Conservation (phyloP, 176 grass and related monocot genomes). For the Thalia dealbata region DNA sequence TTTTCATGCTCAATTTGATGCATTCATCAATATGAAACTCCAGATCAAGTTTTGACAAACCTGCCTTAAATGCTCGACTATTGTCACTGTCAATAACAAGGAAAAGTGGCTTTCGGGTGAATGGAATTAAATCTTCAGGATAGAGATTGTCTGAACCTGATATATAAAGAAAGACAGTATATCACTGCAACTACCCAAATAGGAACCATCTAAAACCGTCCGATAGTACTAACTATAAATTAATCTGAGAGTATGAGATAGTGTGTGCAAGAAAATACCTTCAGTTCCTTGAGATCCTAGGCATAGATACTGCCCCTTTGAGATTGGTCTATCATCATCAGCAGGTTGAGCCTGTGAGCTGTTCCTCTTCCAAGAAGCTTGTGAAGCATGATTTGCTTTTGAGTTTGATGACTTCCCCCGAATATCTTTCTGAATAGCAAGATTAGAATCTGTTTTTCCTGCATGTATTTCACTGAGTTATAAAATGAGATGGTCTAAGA, state of each 20-base stretch:
- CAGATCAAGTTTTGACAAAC: conserved; percentile 96
- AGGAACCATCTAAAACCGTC: conserved; percentile 1
- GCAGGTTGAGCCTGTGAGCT: conserved; percentile 9
- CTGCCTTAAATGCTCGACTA: conserved; percentile 99
- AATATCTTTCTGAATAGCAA: conserved; percentile 42
- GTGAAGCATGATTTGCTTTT: background rate
- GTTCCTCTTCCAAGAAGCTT: conserved; percentile 4
- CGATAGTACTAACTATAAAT: background rate
- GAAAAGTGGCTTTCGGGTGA: conserved; percentile 91
- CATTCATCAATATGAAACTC: conserved; percentile 26
- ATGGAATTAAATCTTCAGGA: conserved; percentile 90
- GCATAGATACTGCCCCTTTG: conserved; percentile 56
- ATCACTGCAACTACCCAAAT: background rate
- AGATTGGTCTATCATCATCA: conserved; percentile 27
- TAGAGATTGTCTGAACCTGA: conserved; percentile 79
- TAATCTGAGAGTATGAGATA: background rate
- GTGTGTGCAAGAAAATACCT: conserved; percentile 27
- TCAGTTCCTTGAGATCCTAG: conserved; percentile 76
- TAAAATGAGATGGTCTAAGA: conserved; percentile 21
- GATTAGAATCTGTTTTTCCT: conserved; percentile 50
- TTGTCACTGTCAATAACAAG: conserved; percentile 89
- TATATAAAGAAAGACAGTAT: conserved; percentile 11
- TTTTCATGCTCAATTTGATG: conserved; percentile 4
- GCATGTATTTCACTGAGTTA: conserved; percentile 13
- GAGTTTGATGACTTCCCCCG: conserved; percentile 31